Base-by-base conservation (phyloP, 371 early-diverging fungal genomes). In the Mucor piriformis region DNA sequence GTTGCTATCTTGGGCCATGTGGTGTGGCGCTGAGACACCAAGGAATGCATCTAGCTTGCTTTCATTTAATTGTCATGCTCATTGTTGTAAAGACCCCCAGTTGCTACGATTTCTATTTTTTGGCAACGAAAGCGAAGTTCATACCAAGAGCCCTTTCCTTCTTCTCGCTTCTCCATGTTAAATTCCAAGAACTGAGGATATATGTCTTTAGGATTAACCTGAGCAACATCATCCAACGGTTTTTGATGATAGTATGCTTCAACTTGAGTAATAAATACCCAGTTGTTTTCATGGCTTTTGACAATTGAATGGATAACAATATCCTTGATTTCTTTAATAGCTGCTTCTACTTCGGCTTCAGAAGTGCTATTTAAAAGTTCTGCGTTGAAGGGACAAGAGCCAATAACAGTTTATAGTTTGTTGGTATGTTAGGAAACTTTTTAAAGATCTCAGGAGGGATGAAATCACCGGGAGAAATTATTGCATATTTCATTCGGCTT, bases 231-330 rank as follows among this genome's bases (percentile, higher is more conserved):
- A 40, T 40, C 53, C 0, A 40, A 3, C 10, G 10, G 6, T 27
- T n/a, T 21, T 5, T 53, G 42, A 15, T 53, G 37, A 27, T 25
- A 23, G 3, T 53, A 53, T 4, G 23, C 53, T 16, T 53, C 42
- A 15, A 53, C 18, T 27, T 53, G 42, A 8, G 53, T 53, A n/a
- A 53, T 16, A 3, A 40, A 42, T 6, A 53, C 25, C 42, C 53
- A 53, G 11, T 40, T n/a, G 7, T 53, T 53, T n/a, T 42, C 7
- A 27, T 53, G 53, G 8, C 21, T 53, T 38, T n/a, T 12, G 2
- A 53, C 27, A 3, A 53, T n/a, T 16, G 40, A 24, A 11, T 27
- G 25, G 13, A 53, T n/a, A 8, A 42, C 1, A 32, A 29, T 7
- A 7, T 33, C 10, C 11, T 60, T 46, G 7, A 24, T 20, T 4